phyloP scores from a whole-genome alignment of 257 asterid species.

The Linaria vulgaris region DNA sequence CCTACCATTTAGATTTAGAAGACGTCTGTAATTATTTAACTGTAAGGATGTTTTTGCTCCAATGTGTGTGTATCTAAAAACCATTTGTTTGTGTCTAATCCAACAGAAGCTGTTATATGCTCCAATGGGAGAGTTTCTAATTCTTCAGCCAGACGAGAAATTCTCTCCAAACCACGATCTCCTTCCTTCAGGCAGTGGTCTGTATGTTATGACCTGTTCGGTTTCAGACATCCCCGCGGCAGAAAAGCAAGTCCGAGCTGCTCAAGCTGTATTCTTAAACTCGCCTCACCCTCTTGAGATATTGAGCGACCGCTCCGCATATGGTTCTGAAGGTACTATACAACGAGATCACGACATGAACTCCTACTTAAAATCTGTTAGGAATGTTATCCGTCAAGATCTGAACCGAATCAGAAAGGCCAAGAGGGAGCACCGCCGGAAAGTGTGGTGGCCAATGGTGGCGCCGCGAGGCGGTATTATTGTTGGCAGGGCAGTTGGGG shows the following conservation, averaged over 20 bases:
- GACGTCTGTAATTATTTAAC: too few relatives aligned
- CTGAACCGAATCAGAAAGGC: constrained; percentile 54
- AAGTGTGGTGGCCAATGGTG: constrained; percentile 70
- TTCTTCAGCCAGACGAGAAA: constrained; percentile 81
- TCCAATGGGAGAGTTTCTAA: constrained; percentile 86
- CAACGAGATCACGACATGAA: constrained; percentile 89
- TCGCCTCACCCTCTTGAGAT: constrained; percentile 97
- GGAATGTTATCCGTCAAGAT: constrained; percentile 69
- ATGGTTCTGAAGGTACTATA: constrained; percentile 81
- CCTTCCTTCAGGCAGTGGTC: constrained; percentile 87
- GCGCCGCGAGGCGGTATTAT: constrained; percentile 39
- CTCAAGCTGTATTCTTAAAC: constrained; percentile 59
- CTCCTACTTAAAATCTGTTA: constrained; percentile 60
- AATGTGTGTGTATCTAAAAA: too few relatives aligned
- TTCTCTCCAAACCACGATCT: constrained; percentile 89
- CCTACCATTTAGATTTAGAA: too few relatives aligned
- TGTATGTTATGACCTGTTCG: constrained; percentile 56
- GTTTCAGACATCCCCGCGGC: constrained; percentile 41
- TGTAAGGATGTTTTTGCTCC: too few relatives aligned
- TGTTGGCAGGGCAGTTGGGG: constrained; percentile 28
- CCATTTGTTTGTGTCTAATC: neutral
- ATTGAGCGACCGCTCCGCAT: constrained; percentile 79
- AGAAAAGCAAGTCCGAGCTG: constrained; percentile 65
- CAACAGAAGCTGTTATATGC: constrained; percentile 74
- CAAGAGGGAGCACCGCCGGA: constrained; percentile 52